Evolutionary conservation across 805 yeast genomes (phyloP).

Genomic region (Kuraishia borneana): DNA sequence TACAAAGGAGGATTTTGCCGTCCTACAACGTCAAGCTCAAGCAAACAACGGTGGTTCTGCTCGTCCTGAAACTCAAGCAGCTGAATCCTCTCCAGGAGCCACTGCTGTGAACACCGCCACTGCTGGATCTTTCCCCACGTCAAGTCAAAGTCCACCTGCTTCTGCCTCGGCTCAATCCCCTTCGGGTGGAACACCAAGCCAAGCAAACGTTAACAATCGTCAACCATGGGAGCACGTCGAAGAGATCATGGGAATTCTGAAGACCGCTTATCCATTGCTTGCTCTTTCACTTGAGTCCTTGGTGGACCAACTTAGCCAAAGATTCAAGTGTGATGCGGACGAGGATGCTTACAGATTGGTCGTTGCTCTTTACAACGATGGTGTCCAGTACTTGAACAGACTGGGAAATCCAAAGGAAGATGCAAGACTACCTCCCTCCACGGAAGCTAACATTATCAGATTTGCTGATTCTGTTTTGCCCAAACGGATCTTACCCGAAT

Average conservation of each 20-base stretch:
- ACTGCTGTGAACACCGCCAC: conserved; percentile 7
- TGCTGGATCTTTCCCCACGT: conserved; percentile 7
- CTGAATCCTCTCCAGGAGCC: conserved; percentile 8
- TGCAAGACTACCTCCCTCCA: conserved; percentile 79
- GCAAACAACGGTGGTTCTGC: too few species aligned
- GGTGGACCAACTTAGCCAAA: conserved; percentile 89
- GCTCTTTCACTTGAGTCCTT: conserved; percentile 89
- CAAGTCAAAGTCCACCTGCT: conserved; percentile 2
- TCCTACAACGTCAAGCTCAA: conserved; percentile 64
- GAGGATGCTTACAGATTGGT: conserved; percentile 94
- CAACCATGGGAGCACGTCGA: conserved; percentile 92
- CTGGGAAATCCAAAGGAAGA: conserved; percentile 81
- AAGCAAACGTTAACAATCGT: conserved; percentile 22
- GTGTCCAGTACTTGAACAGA: conserved; percentile 80
- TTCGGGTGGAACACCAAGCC: conserved; percentile 4
- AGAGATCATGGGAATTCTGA: conserved; percentile 88
- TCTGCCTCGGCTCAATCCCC: conserved; percentile 4
- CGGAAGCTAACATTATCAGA: conserved; percentile 77
- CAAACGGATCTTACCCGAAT: conserved; percentile 76
- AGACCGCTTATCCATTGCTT: conserved; percentile 90
- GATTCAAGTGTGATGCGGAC: conserved; percentile 89
- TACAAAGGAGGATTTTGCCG: conserved; percentile 87
- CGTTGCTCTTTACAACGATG: conserved; percentile 87
- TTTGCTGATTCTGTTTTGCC: conserved; percentile 93
- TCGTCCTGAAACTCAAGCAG: too few species aligned